phyloP scores from a whole-genome alignment of 257 asterid species.

The Linaria vulgaris region DNA sequence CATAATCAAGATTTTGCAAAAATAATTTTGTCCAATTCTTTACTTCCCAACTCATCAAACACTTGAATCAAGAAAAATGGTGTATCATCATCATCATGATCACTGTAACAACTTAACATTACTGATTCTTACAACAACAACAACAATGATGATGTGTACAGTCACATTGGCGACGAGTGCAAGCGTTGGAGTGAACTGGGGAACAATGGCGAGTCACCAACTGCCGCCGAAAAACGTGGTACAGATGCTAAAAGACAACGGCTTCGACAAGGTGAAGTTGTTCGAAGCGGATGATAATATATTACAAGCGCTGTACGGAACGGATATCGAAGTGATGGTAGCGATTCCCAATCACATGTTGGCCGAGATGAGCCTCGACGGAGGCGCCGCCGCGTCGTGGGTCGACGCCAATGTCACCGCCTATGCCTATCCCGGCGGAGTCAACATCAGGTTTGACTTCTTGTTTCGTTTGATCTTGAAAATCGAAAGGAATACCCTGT shows the following conservation, averaged over 20 bases:
- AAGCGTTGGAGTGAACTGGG: constrained; percentile 92
- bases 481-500: no score
- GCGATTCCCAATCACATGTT: constrained; percentile 89
- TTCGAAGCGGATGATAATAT: constrained; percentile 79
- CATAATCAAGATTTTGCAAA: no score
- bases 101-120: neutral
- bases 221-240: constrained; percentile 61
- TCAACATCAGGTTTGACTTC: constrained; percentile 68
- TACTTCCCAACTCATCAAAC: neutral
- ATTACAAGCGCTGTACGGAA: constrained; percentile 61
- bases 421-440: constrained; percentile 61
- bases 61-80: neutral
- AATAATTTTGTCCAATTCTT: neutral
- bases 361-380: constrained; percentile 59
- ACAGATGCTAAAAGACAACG: constrained; percentile 67
- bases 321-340: constrained; percentile 69
- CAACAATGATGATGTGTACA: neutral
- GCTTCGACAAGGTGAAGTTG: constrained; percentile 74
- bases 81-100: neutral
- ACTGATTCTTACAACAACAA: constrained; percentile 15
- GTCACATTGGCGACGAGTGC: constrained; percentile 12
- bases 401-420: constrained; percentile 75
- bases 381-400: constrained; percentile 70
- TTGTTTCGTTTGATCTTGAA: no score
- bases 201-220: constrained; percentile 75